These are phyloP conservation scores for Reticulascus tulasneorum DNA, from an alignment of 2,329 filamentous ascomycete species.

Conservation along the genomic window DNA sequence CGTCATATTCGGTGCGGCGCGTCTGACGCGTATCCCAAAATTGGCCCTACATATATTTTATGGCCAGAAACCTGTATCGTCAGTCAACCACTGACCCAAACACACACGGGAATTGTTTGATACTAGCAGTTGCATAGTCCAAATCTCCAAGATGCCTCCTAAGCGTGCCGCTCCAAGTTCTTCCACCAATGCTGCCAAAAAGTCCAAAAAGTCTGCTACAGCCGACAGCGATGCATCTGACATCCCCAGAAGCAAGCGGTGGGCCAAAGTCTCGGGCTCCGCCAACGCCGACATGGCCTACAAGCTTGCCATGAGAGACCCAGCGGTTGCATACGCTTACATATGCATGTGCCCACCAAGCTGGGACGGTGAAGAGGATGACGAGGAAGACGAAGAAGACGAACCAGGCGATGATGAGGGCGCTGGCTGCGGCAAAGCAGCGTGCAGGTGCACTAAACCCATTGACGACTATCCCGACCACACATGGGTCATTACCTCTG, in stretches of 20 bases:
- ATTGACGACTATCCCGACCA: conserved; percentile 14
- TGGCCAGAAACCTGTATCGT: no score
- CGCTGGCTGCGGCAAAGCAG: conserved; percentile 15
- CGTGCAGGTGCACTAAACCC: conserved; percentile 10
- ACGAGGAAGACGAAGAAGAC: conserved; percentile 3
- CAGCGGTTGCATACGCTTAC: conserved; percentile 22
- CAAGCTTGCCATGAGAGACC: conserved; percentile 18
- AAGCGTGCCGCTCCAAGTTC: conserved; percentile 2
- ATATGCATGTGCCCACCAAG: conserved; percentile 22
- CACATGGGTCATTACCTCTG: conserved; percentile 10
- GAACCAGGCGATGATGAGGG: conserved; percentile 11
- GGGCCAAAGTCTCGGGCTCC: conserved; percentile 28
- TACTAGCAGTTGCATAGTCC: no score
- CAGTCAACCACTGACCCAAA: no score
- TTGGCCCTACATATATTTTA: no score
- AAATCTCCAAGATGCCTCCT: conserved; percentile 1
- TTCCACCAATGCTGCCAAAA: conserved; percentile 2
- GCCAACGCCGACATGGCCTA: conserved; percentile 27
- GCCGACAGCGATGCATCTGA: not conserved
- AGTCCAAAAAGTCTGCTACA: not conserved
- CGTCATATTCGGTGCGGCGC: no score
- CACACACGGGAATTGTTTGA: no score
- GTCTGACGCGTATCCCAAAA: no score
- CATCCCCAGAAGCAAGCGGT: conserved; percentile 20
- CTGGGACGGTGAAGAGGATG: conserved; percentile 13